These are phyloP conservation scores for Salix dunnii DNA, from an alignment of 345 rosid species.

Conservation along the genomic window DNA sequence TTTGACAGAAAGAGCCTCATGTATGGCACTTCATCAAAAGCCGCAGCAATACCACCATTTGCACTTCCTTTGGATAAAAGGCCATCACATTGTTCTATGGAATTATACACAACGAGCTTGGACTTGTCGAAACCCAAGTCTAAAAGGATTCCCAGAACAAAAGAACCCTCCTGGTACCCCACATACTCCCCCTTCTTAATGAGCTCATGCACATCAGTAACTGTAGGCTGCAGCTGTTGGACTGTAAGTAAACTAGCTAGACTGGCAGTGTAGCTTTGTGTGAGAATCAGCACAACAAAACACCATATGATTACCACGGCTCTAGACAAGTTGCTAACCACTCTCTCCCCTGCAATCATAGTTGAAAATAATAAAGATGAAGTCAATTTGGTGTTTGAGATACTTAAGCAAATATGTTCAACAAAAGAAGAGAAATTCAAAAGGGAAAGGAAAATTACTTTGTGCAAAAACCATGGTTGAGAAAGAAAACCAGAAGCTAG, in stretches of 20 bases:
- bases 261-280: conserved; percentile 64
- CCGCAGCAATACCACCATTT: conserved; percentile 33
- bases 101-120: conserved; percentile 13
- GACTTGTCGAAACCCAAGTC: conserved; percentile 6
- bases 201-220: conserved; percentile 36
- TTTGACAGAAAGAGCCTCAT: conserved; percentile 21
- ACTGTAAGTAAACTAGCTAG: conserved; percentile 51
- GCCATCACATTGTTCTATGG: conserved; percentile 17
- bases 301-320: conserved; percentile 52
- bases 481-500: conserved; percentile 67
- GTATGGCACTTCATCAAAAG: conserved; percentile 35
- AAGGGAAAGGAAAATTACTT: conserved; percentile 1
- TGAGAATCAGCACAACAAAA: conserved; percentile 55
- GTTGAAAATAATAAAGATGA: too few species aligned
- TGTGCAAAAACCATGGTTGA: conserved; percentile 54
- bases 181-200: conserved; percentile 31
- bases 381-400: neutral
- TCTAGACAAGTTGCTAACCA: conserved; percentile 44
- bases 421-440: too few species aligned
- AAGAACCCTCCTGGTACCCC: conserved; percentile 32
- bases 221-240: conserved; percentile 43
- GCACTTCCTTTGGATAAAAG: conserved; percentile 25
- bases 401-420: too few species aligned
- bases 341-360: conserved; percentile 46
- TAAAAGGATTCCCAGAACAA: too few species aligned